A percentile compares a stretch with the other conserved stretches of the same genome.
phyloP scores from a whole-genome alignment of 1,284 basidiomycete genomes.

The Amylostereum areolatum region DNA sequence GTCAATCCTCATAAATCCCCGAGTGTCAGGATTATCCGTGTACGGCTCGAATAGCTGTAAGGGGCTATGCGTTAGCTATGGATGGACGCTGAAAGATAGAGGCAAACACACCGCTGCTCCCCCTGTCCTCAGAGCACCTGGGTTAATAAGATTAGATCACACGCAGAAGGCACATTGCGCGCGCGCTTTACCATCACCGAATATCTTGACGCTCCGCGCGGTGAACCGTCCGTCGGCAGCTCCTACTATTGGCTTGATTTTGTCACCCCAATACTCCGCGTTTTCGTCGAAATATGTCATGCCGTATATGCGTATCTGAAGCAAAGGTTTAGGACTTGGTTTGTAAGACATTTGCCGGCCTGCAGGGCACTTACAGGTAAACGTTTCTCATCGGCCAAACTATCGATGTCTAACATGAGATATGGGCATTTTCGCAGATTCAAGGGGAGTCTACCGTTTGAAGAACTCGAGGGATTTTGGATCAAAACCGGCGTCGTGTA shows the following conservation, averaged over 20 bases:
- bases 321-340: conserved; percentile 8
- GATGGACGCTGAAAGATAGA: not conserved
- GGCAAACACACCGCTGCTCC: conserved; percentile 71
- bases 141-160: conserved; percentile 5
- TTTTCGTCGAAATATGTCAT: conserved; percentile 70
- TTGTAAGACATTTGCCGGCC: not conserved
- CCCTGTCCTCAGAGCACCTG: conserved; percentile 83
- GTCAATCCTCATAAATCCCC: conserved; percentile 73
- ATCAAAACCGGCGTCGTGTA: conserved; percentile 79
- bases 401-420: conserved; percentile 21
- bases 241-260: conserved; percentile 49
- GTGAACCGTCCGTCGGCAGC: conserved; percentile 57
- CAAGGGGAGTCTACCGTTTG: conserved; percentile 40
- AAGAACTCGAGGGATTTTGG: conserved; percentile 71
- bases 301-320: conserved; percentile 66
- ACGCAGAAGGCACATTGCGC: conserved; percentile 8
- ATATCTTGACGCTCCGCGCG: conserved; percentile 83
- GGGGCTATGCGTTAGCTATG: conserved; percentile 2
- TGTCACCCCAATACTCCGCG: conserved; percentile 74
- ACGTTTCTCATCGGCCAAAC: conserved; percentile 51
- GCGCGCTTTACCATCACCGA: conserved; percentile 64
- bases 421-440: not conserved
- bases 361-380: conserved; percentile 49
- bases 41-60: conserved; percentile 72
- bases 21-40: conserved; percentile 69